A percentile compares a stretch with the other conserved stretches of the same genome.
phyloP scores from a whole-genome alignment of 441 rosid species.

The Capsella rubella region DNA sequence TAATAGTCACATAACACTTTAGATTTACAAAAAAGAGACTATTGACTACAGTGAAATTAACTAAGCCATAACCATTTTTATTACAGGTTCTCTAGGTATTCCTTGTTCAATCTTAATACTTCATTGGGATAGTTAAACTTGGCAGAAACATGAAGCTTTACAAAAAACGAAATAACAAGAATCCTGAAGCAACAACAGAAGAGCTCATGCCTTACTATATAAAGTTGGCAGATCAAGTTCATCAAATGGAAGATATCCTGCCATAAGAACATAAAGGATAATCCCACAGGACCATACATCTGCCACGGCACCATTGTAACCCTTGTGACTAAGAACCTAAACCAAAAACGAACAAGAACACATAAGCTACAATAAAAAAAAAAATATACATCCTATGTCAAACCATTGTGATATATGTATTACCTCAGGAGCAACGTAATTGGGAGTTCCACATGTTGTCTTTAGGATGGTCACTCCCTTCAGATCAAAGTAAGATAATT shows the following conservation, averaged over 20 bases:
- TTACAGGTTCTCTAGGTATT: background rate
- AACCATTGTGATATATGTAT: background rate
- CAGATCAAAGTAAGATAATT: conserved; percentile 32
- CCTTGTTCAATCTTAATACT: background rate
- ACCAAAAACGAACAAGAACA: conserved; percentile 35
- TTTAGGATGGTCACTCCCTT: conserved; percentile 86
- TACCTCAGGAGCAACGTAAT: conserved; percentile 99
- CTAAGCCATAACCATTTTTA: background rate
- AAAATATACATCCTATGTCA: background rate
- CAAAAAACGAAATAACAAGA: background rate
- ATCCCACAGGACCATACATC: conserved; percentile 98
- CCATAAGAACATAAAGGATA: conserved; percentile 89
- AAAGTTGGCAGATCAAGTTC: conserved; percentile 95
- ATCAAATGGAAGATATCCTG: conserved; percentile 97
- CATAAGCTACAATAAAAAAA: background rate
- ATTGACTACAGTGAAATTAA: background rate
- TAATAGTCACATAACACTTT: background rate
- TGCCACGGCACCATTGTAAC: conserved; percentile 92
- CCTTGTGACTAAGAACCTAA: conserved; percentile 96
- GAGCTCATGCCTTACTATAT: conserved; percentile 85
- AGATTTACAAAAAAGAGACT: background rate
- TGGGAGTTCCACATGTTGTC: conserved; percentile 97
- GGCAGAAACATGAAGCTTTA: background rate
- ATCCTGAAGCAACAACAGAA: conserved; percentile 14
- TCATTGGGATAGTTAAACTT: background rate